phyloP scores from a whole-genome alignment of 2,329 filamentous ascomycete species.

The Colletotrichum spaethianum region DNA sequence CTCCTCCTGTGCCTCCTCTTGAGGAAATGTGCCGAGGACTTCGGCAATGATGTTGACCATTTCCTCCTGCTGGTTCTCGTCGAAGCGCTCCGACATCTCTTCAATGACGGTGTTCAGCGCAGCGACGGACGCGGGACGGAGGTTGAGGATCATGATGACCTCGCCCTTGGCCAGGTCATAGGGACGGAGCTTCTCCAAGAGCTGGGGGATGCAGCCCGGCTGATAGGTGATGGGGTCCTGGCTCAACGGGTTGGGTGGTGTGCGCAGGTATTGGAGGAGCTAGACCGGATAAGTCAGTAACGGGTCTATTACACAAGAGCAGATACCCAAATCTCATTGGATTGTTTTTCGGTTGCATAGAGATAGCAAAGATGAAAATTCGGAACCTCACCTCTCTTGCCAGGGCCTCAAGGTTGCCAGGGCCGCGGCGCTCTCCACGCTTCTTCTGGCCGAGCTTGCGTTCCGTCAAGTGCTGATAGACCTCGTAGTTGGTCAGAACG shows the following conservation, averaged over 20 bases:
- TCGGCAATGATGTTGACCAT: constrained; percentile 71
- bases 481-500: constrained; percentile 80
- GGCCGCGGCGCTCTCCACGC: constrained; percentile 58
- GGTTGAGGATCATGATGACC: constrained; percentile 77
- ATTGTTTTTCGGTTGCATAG: constrained; percentile 1
- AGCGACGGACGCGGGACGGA: constrained; percentile 70
- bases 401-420: constrained; percentile 72
- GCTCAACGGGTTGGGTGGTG: constrained; percentile 68
- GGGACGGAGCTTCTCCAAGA: constrained; percentile 68
- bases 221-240: constrained; percentile 68
- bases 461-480: constrained; percentile 75
- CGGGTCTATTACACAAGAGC: constrained; percentile 20
- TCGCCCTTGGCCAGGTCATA: constrained; percentile 78
- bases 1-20: constrained; percentile 48
- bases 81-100: constrained; percentile 74
- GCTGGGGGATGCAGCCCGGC: constrained; percentile 63
- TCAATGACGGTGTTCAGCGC: constrained; percentile 76
- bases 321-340: constrained; percentile 32
- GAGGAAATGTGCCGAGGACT: constrained; percentile 67
- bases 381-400: constrained; percentile 71
- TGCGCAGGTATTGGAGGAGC: constrained; percentile 73
- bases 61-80: constrained; percentile 69
- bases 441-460: constrained; percentile 68
- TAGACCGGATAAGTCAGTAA: constrained; percentile 50
- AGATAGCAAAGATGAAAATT: constrained; percentile 3